These are phyloP conservation scores for Mesembryanthemum crystallinum DNA, from an alignment of 148 eudicot genomes.

Conservation along the genomic window DNA sequence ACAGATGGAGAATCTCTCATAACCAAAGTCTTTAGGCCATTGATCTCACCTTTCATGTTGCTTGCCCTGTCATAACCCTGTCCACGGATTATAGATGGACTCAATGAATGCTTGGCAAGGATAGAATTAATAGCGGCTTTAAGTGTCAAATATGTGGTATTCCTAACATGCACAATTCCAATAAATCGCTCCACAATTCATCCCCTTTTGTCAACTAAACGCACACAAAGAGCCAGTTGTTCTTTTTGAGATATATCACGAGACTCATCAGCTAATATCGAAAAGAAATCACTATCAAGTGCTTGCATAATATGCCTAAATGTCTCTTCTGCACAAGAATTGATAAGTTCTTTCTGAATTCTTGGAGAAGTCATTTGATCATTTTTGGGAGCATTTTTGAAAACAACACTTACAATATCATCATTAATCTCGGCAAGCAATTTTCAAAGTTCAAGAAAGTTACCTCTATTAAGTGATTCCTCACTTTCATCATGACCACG, in stretches of 20 bases:
- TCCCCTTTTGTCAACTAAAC: conserved; percentile 9
- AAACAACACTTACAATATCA: neutral
- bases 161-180: conserved; percentile 16
- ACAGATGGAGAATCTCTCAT: neutral
- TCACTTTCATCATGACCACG: neutral
- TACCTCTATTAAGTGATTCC: neutral
- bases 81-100: conserved; percentile 5
- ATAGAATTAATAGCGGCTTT: conserved; percentile 9
- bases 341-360: neutral
- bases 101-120: conserved; percentile 8
- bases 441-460: neutral
- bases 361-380: neutral
- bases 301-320: conserved; percentile 11
- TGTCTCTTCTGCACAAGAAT: conserved; percentile 18
- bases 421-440: neutral
- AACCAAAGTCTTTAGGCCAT: conserved; percentile 7
- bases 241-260: conserved; percentile 5
- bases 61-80: conserved; percentile 24
- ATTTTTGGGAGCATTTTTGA: neutral
- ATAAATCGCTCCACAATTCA: neutral
- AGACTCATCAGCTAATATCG: conserved; percentile 16
- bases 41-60: conserved; percentile 17
- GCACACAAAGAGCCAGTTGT: conserved; percentile 16
- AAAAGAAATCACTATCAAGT: conserved; percentile 8
- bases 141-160: neutral